These are phyloP conservation scores for Thielaviopsis euricoi DNA, from an alignment of 2,329 filamentous ascomycete species.

Conservation along the genomic window DNA sequence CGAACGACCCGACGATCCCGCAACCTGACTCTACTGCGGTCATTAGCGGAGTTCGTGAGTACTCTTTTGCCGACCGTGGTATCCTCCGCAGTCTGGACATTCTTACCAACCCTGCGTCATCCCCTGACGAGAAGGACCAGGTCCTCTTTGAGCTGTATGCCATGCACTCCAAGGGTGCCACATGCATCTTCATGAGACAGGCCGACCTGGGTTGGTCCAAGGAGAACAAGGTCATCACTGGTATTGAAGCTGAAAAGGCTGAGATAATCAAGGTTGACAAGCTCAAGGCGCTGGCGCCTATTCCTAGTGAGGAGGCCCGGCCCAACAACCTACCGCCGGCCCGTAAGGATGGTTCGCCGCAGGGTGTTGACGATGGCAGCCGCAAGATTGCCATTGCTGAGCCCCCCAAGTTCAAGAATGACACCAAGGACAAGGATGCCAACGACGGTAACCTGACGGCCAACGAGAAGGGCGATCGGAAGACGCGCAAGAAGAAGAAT, in stretches of 20 bases:
- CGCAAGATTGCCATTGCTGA: slow-evolving; percentile 11
- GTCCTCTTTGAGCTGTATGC: slow-evolving; percentile 87
- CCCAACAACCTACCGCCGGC: slow-evolving; percentile 18
- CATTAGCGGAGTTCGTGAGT: slow-evolving; percentile 91
- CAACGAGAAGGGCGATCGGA: slow-evolving; percentile 45
- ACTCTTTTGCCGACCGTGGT: slow-evolving; percentile 77
- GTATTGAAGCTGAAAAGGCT: slow-evolving; percentile 58
- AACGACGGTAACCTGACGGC: slow-evolving; percentile 13
- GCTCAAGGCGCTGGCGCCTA: slow-evolving; percentile 38
- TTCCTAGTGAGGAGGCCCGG: slow-evolving; percentile 27
- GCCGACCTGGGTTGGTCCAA: slow-evolving; percentile 81
- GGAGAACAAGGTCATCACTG: slow-evolving; percentile 71
- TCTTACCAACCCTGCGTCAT: slow-evolving; percentile 51
- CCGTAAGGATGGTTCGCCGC: slow-evolving; percentile 22
- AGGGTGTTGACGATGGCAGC: slow-evolving; percentile 4
- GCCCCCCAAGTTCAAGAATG: slow-evolving; percentile 24
- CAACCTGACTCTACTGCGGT: slow-evolving; percentile 90
- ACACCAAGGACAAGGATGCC: slow-evolving; percentile 15
- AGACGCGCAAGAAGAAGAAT: slow-evolving; percentile 49
- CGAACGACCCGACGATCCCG: slow-evolving; percentile 55
- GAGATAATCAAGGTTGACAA: slow-evolving; percentile 62
- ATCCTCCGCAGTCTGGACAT: slow-evolving; percentile 82
- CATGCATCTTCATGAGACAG: slow-evolving; percentile 71
- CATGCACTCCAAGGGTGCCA: slow-evolving; percentile 96
- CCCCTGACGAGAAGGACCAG: slow-evolving; percentile 46